Conservation (phyloP, 805 yeast genomes). For the Saturnispora silvae region DNA sequence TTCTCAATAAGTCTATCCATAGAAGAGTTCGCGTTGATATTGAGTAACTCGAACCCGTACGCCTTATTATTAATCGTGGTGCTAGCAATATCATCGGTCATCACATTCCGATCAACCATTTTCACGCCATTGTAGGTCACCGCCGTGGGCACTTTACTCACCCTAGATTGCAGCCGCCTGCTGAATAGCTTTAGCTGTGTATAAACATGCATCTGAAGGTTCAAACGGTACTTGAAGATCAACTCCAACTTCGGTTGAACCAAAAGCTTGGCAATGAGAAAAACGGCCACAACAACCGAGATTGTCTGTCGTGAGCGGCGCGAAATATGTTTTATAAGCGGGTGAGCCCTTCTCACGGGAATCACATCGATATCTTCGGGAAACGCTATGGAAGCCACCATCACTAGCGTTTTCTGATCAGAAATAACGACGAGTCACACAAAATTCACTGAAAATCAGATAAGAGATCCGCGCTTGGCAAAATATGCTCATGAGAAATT, state of each 20-base stretch:
- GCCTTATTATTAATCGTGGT: slow-evolving; percentile 15
- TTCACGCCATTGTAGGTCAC: slow-evolving; percentile 31
- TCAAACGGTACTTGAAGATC: slow-evolving; percentile 31
- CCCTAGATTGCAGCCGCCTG: slow-evolving; percentile 18
- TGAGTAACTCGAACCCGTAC: slow-evolving; percentile 8
- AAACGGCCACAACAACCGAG: slow-evolving; percentile 22
- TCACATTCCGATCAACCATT: slow-evolving; percentile 27
- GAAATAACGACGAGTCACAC: too few relatives aligned
- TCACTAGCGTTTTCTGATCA: too few relatives aligned
- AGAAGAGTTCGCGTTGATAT: slow-evolving; percentile 9
- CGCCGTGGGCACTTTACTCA: slow-evolving; percentile 29
- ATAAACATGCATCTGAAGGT: slow-evolving; percentile 23
- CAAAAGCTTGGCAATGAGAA: slow-evolving; percentile 24
- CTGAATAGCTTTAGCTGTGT: slow-evolving; percentile 22
- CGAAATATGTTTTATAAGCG: slow-evolving; percentile 22
- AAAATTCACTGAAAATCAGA: too few relatives aligned
- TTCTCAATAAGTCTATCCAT: slow-evolving; percentile 17
- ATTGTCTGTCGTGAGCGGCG: slow-evolving; percentile 29
- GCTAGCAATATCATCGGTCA: slow-evolving; percentile 15
- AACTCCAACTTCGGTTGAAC: slow-evolving; percentile 32
- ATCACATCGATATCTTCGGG: slow-evolving; percentile 22
- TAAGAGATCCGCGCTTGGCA: neutral
- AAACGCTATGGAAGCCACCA: slow-evolving; percentile 22
- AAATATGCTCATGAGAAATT: too few relatives aligned
- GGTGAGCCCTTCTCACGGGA: slow-evolving; percentile 8